phyloP scores from a whole-genome alignment of 2,329 filamentous ascomycete genomes.

The Curvularia lunata region DNA sequence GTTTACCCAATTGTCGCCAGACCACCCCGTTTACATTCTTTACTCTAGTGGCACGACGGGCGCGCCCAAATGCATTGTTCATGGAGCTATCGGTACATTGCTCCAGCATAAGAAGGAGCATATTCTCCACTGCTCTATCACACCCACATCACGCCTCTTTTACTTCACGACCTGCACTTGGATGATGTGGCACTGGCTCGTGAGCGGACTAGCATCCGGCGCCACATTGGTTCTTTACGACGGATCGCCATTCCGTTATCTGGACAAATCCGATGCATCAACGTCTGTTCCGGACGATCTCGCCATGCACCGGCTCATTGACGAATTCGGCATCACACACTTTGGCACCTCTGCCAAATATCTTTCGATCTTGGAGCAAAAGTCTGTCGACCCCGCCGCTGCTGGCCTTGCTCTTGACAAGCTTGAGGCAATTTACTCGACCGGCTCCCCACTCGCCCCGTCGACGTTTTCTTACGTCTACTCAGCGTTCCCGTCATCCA shows the following conservation, averaged over 20 bases:
- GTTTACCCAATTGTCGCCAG: conserved; percentile 81
- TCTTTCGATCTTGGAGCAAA: conserved; percentile 86
- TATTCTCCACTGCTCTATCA: conserved; percentile 82
- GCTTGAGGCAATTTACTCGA: conserved; percentile 89
- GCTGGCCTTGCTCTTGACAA: conserved; percentile 60
- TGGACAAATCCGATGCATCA: conserved; percentile 50
- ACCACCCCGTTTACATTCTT: conserved; percentile 90
- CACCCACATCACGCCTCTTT: conserved; percentile 74
- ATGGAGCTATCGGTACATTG: conserved; percentile 86
- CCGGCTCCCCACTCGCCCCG: conserved; percentile 87
- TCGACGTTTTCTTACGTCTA: conserved; percentile 94
- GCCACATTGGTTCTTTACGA: conserved; percentile 88
- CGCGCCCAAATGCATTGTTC: conserved; percentile 89
- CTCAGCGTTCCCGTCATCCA: conserved; percentile 74
- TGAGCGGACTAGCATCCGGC: conserved; percentile 83
- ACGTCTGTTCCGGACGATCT: conserved; percentile 70
- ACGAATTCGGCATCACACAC: conserved; percentile 82
- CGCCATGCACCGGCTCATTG: conserved; percentile 81
- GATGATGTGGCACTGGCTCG: conserved; percentile 99
- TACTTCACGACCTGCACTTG: conserved; percentile 96
- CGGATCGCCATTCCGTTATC: conserved; percentile 79
- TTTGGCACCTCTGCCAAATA: conserved; percentile 97
- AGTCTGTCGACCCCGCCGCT: conserved; percentile 48
- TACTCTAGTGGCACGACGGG: conserved; percentile 93
- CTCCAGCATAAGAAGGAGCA: conserved; percentile 98